Conservation (phyloP, 2,329 filamentous ascomycete genomes). For the Diaporthe helianthi region DNA sequence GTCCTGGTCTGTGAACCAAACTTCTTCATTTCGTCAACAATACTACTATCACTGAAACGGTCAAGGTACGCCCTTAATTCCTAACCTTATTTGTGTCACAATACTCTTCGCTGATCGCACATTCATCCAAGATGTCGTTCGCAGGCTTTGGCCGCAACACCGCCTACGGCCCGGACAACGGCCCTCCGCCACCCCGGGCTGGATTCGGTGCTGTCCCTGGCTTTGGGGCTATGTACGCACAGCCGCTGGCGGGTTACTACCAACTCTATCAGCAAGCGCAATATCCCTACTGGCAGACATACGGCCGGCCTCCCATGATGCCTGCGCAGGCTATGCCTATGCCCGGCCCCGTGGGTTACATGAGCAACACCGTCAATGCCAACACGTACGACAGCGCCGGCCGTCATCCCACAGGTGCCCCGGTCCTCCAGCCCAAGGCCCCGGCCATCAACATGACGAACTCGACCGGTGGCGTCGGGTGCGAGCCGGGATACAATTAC, state of each 20-base stretch:
- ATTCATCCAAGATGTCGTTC: background rate
- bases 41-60: background rate
- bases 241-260: background rate
- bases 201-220: background rate
- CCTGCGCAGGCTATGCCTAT: conserved; percentile 26
- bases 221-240: background rate
- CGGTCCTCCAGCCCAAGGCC: conserved; percentile 52
- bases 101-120: rapidly evolving
- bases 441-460: conserved; percentile 64
- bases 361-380: background rate
- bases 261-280: background rate
- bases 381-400: conserved; percentile 38
- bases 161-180: conserved; percentile 22
- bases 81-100: rapidly evolving
- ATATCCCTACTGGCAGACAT: background rate
- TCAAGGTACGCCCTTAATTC: background rate
- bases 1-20: background rate
- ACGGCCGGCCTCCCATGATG: background rate
- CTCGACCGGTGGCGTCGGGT: conserved; percentile 62
- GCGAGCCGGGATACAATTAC: conserved; percentile 69
- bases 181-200: conserved; percentile 12
- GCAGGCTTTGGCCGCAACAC: conserved; percentile 23
- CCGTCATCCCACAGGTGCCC: conserved; percentile 51
- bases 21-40: background rate
- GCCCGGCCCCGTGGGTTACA: conserved; percentile 27